Evolutionary conservation across 2,329 filamentous ascomycete species (phyloP).

Genomic region (Alternaria rosae): DNA sequence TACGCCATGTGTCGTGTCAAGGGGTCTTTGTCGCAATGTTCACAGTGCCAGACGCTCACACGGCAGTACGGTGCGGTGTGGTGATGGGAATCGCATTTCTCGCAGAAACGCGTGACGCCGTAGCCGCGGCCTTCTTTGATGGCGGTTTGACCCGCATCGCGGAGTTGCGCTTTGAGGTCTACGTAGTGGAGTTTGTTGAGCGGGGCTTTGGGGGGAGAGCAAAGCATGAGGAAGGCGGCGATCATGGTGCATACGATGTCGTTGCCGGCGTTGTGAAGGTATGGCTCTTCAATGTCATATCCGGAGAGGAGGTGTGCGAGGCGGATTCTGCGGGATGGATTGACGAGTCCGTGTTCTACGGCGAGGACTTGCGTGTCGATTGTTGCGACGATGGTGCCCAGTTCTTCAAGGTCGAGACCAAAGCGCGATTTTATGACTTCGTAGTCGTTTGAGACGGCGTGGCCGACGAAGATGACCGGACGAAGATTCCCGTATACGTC

Average conservation of each 20-base stretch:
- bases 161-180: background rate
- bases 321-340: background rate
- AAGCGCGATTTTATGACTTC: constrained; percentile 22
- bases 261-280: constrained; percentile 27
- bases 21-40: background rate
- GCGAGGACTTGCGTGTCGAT: constrained; percentile 31
- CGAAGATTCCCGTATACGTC: background rate
- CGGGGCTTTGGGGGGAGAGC: background rate
- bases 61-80: background rate
- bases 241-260: constrained; percentile 20
- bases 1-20: background rate
- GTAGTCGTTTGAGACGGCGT: constrained; percentile 26
- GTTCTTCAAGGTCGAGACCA: constrained; percentile 17
- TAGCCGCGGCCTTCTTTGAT: background rate
- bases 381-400: constrained; percentile 21
- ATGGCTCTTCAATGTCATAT: constrained; percentile 5
- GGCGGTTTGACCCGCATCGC: background rate
- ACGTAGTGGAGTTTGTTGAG: background rate
- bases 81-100: background rate
- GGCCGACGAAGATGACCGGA: constrained; percentile 31
- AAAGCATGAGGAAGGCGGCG: constrained; percentile 8
- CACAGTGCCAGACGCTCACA: background rate
- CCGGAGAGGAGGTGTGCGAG: constrained; percentile 6
- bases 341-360: constrained; percentile 9
- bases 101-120: background rate